phyloP scores from a whole-genome alignment of 2,329 filamentous ascomycete genomes.

The Pseudogymnoascus sp. region DNA sequence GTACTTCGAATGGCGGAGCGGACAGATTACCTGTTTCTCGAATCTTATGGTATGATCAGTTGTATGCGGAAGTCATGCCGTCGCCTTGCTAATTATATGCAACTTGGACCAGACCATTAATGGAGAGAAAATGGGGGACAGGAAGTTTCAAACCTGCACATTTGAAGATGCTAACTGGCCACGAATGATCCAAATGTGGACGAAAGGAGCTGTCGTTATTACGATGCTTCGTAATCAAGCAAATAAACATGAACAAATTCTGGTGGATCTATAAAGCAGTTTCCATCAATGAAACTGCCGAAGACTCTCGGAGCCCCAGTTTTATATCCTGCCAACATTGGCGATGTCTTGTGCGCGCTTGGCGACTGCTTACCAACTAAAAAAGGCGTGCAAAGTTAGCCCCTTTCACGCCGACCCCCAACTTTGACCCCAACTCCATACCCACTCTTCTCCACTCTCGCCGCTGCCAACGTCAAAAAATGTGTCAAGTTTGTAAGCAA shows the following conservation, averaged over 20 bases:
- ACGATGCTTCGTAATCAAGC: slow-evolving; percentile 4
- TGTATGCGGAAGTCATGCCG: not conserved
- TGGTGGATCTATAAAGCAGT: not conserved
- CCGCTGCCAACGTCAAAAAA: slow-evolving; percentile 4
- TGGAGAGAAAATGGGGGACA: not conserved
- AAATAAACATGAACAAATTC: not conserved
- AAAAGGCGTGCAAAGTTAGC: not conserved
- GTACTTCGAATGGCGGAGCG: not conserved
- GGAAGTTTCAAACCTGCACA: not conserved
- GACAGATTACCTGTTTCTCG: not conserved
- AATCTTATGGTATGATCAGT: not conserved
- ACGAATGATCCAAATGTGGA: not conserved
- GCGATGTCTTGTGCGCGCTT: slow-evolving; percentile 3
- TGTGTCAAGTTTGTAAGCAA: slow-evolving; percentile 7
- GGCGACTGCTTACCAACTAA: slow-evolving; percentile 2
- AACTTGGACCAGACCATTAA: not conserved
- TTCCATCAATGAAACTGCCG: not conserved
- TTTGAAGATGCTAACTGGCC: not conserved
- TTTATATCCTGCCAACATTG: not conserved
- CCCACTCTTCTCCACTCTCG: slow-evolving; percentile 6
- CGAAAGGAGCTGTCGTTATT: not conserved
- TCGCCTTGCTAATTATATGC: not conserved
- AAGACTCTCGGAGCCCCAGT: not conserved
- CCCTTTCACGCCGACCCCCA: not conserved
- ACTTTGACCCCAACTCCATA: not conserved